A percentile compares a stretch with the other conserved stretches of the same genome.
Conservation (phyloP, 768 basidiomycete genomes). For the Podaxis sp. region DNA sequence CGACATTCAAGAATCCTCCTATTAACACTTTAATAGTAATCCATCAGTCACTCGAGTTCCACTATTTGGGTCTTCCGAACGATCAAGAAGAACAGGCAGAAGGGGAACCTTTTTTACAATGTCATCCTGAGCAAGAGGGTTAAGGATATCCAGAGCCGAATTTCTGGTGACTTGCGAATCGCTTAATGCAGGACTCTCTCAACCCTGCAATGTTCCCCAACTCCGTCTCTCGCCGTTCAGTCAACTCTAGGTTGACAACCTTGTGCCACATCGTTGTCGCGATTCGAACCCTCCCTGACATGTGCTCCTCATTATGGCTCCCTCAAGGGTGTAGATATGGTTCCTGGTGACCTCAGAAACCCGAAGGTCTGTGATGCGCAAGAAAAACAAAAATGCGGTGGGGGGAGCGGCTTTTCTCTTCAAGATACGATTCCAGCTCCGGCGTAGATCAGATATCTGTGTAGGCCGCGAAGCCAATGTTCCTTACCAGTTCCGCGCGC, state of each 20-base stretch:
- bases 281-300: not conserved
- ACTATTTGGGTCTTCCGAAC: not conserved
- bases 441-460: not conserved
- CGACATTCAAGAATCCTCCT: no score
- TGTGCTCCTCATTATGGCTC: not conserved
- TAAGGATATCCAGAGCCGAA: not conserved
- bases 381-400: not conserved
- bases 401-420: not conserved
- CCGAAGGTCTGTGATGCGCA: not conserved
- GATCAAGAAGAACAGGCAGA: not conserved
- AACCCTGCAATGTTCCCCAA: not conserved
- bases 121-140: not conserved
- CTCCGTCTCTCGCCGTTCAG: not conserved
- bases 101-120: not conserved
- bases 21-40: no score
- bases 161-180: not conserved
- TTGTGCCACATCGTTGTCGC: not conserved
- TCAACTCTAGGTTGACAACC: not conserved
- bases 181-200: not conserved
- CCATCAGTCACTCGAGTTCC: not conserved
- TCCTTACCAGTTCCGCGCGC: not conserved
- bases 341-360: not conserved
- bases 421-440: not conserved
- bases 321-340: not conserved
- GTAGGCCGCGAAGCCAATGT: not conserved